Evolutionary conservation across 1,284 basidiomycete species (phyloP).

Genomic region (Sporisorium iseilematis-ciliati): DNA sequence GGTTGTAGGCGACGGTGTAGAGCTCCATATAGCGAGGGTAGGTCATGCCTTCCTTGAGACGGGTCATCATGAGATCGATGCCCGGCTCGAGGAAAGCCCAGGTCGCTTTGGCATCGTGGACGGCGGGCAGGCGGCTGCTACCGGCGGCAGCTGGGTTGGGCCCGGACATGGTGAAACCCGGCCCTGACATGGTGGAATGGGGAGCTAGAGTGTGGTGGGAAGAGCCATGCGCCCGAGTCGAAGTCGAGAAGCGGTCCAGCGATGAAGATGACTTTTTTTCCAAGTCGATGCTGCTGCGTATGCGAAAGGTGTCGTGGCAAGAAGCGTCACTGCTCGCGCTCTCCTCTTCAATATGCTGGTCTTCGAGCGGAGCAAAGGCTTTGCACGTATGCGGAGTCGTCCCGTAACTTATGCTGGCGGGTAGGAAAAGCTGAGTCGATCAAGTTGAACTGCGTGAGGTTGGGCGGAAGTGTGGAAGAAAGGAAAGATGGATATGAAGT

Average conservation of each 20-base stretch:
- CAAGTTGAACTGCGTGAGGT: slow-evolving; percentile 7
- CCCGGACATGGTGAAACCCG: slow-evolving; percentile 24
- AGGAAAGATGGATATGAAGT: background rate
- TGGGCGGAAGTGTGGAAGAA: slow-evolving; percentile 5
- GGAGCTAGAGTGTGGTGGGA: background rate
- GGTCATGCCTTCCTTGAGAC: slow-evolving; percentile 84
- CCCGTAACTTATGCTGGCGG: background rate
- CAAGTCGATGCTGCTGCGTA: background rate
- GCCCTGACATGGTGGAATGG: slow-evolving; percentile 5
- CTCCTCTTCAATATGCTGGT: background rate
- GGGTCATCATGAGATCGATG: slow-evolving; percentile 72
- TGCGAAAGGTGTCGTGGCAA: background rate
- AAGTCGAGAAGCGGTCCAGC: background rate
- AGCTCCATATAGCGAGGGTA: slow-evolving; percentile 92
- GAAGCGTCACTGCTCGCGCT: background rate
- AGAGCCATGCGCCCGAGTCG: background rate
- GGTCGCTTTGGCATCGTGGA: slow-evolving; percentile 74
- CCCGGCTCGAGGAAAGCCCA: slow-evolving; percentile 90
- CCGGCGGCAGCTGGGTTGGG: slow-evolving; percentile 22
- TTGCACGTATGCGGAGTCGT: background rate
- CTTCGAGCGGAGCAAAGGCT: background rate
- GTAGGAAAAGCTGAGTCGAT: slow-evolving; percentile 15
- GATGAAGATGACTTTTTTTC: background rate
- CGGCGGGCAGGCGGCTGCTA: slow-evolving; percentile 33
- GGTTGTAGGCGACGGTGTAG: slow-evolving; percentile 92